Percentiles rank a stretch among this genome's conserved stretches.
Conservation (phyloP, 805 yeast genomes). For the Ogataea pini region DNA sequence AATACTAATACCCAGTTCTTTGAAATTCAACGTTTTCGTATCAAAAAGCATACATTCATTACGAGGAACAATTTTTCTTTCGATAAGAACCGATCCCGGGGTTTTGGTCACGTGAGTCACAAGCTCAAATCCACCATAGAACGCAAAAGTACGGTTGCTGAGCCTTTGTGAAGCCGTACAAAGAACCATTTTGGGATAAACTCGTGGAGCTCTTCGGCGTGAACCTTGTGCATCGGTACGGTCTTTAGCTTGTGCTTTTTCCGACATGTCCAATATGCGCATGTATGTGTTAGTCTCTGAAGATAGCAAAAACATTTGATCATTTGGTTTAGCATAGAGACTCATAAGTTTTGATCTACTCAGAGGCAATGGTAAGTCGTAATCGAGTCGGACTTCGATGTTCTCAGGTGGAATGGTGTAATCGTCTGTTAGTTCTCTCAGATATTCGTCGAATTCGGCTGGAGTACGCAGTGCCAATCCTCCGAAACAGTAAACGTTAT, state of each 20-base stretch:
- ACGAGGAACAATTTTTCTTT: conserved; percentile 35
- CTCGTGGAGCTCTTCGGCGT: neutral
- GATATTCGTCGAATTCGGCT: conserved; percentile 27
- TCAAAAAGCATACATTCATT: conserved; percentile 63
- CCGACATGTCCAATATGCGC: conserved; percentile 21
- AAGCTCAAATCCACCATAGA: conserved; percentile 69
- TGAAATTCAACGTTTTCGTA: conserved; percentile 46
- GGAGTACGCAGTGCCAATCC: conserved; percentile 38
- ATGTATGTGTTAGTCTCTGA: conserved; percentile 41
- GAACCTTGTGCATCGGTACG: neutral
- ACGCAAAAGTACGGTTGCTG: conserved; percentile 57
- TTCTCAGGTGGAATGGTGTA: conserved; percentile 36
- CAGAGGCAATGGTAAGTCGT: conserved; percentile 49
- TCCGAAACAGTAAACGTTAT: conserved; percentile 44
- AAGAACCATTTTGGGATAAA: conserved; percentile 50
- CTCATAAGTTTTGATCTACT: conserved; percentile 41
- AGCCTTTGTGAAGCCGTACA: conserved; percentile 50
- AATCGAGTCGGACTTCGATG: conserved; percentile 32
- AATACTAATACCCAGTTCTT: conserved; percentile 41
- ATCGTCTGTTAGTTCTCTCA: conserved; percentile 33
- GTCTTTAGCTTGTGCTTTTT: neutral
- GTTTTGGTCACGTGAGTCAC: conserved; percentile 37
- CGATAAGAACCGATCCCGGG: conserved; percentile 42
- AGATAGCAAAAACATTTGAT: conserved; percentile 38
- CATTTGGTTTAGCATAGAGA: conserved; percentile 44